Percentiles rank a stretch among this genome's conserved stretches.
These are phyloP conservation scores for Suhomyces panamericanus DNA, from an alignment of 1,139 yeast species.

Conservation along the genomic window DNA sequence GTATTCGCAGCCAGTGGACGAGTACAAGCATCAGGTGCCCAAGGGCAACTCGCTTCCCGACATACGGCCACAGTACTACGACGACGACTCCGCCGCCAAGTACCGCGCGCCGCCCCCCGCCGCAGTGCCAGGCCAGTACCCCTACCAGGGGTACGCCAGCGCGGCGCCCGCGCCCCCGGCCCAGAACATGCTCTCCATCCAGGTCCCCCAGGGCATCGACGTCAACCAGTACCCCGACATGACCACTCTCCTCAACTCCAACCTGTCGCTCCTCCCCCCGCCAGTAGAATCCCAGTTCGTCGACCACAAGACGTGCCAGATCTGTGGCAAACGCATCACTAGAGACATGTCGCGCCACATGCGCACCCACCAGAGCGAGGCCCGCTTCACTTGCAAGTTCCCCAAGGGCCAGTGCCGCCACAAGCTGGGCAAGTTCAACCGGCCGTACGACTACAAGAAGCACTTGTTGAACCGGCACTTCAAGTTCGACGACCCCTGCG, in stretches of 20 bases:
- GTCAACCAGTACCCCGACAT: conserved; percentile 38
- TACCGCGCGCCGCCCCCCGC: conserved; percentile 9
- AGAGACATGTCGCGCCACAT: conserved; percentile 67
- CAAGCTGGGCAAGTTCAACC: conserved; percentile 57
- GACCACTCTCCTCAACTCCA: conserved; percentile 43
- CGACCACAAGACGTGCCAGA: conserved; percentile 39
- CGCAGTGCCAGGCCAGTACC: no score
- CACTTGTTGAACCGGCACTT: conserved; percentile 66
- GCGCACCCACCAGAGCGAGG: conserved; percentile 60
- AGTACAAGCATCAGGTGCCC: conserved; percentile 9
- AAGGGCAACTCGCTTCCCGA: conserved; percentile 9
- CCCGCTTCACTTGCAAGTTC: conserved; percentile 60
- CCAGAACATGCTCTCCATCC: conserved; percentile 9
- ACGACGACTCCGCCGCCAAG: conserved; percentile 7
- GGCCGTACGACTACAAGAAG: conserved; percentile 70
- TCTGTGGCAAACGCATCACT: conserved; percentile 59
- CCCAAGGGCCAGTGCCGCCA: conserved; percentile 59
- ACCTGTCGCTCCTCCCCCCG: conserved; percentile 35
- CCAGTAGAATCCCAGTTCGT: conserved; percentile 33
- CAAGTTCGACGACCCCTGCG: conserved; percentile 50
- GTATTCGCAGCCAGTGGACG: conserved; percentile 8
- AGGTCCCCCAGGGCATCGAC: conserved; percentile 19
- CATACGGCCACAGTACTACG: conserved; percentile 2
- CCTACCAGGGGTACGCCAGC: conserved; percentile 2
- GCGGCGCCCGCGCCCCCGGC: not conserved